Evolutionary conservation across 805 yeast species (phyloP), one percentile per base, ranked within the genome.

Genomic region (Candida wancherniae): DNA sequence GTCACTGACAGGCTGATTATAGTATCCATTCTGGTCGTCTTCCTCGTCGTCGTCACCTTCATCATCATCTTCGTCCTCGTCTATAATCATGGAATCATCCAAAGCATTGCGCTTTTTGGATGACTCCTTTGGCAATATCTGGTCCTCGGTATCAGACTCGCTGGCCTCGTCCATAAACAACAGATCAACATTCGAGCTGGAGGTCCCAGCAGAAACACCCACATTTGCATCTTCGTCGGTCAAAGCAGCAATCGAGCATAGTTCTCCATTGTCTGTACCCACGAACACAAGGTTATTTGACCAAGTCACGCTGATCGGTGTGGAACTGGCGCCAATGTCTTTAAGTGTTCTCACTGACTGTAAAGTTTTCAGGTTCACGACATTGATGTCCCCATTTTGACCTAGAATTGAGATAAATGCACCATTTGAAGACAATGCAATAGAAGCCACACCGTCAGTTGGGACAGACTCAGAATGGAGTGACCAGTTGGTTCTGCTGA

Each of bases 371-470:
- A 71, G 53, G 40, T 80, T 72, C 79, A 84, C 80, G 4, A 88
- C 49, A 9, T 71, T 55, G 9, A 82, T 48, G 18, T 55, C 55
- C 24, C 72, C 71, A 31, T 69, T 73, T n/a, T 66, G 41, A n/a
- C n/a, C n/a, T n/a, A n/a, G n/a, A n/a, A n/a, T n/a, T n/a, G n/a
- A n/a, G n/a, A n/a, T n/a, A n/a, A n/a, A n/a, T n/a, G n/a, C n/a
- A n/a, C n/a, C n/a, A 43, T 72, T 66, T 9, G 84, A 77, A 12
- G 84, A 77, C 63, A 84, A 71, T 31, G 67, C 59, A 28, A n/a
- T n/a, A n/a, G n/a, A n/a, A n/a, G n/a, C n/a, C n/a, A n/a, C n/a
- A n/a, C 20, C 37, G 8, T 14, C 11, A 10, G 9, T 20, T 4
- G 23, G 22, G 3, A 17, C 4, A 4, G 33, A 30, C n/a, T 40